phyloP scores from a whole-genome alignment of 140 eudicot species.

The Flaveria floridana region DNA sequence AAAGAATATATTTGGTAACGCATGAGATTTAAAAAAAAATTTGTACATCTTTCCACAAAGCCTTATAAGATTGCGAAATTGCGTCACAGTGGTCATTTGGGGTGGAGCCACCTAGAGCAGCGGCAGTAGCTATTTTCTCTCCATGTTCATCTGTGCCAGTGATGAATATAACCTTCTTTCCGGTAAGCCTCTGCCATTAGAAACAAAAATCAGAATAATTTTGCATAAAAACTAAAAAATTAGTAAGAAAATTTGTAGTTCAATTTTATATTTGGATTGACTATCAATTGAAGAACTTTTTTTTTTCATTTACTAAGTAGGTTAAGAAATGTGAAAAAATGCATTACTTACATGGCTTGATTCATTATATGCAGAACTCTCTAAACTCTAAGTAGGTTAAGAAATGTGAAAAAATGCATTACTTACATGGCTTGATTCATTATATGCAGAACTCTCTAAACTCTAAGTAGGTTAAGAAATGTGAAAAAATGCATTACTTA shows the following conservation, averaged over 20 bases:
- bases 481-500: background rate
- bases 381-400: background rate
- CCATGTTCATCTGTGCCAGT: constrained; percentile 99
- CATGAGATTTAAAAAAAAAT: background rate
- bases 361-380: background rate
- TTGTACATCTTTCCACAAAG: constrained; percentile 80
- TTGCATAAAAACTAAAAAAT: background rate
- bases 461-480: background rate
- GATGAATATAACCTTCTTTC: constrained; percentile 82
- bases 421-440: too few relatives aligned
- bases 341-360: background rate
- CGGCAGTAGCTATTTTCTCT: constrained; percentile 95
- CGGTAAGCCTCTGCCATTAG: constrained; percentile 65
- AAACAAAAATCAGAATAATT: background rate
- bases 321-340: background rate
- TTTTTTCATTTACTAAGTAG: background rate
- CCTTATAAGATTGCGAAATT: constrained; percentile 76
- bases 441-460: too few relatives aligned
- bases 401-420: too few relatives aligned
- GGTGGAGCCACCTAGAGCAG: constrained; percentile 69
- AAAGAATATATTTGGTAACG: constrained; percentile 9
- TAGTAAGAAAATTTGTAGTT: background rate
- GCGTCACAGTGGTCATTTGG: constrained; percentile 80
- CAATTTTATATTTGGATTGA: background rate
- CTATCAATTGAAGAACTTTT: background rate